Evolutionary conservation across 306 rosid species (phyloP).

Genomic region (Purshia tridentata): DNA sequence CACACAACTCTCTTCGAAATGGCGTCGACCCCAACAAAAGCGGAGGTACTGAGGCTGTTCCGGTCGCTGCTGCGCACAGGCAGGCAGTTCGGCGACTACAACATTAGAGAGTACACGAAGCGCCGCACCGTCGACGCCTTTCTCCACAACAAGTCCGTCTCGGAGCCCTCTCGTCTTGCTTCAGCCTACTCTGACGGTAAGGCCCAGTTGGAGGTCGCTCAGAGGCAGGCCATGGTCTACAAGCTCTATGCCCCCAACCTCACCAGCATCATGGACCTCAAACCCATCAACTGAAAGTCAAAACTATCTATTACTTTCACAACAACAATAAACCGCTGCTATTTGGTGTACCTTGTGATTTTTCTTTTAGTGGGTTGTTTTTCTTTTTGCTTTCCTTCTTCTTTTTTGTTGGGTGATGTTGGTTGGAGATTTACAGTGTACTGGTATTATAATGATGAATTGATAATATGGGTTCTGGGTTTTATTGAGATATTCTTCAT

Average conservation of each 20-base stretch:
- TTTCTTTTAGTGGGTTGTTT: too few relatives aligned
- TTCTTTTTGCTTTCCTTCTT: not conserved
- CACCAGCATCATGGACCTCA: conserved; percentile 68
- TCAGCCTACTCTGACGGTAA: conserved; percentile 47
- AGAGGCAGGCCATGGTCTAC: conserved; percentile 59
- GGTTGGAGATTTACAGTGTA: not conserved
- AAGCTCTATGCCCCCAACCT: conserved; percentile 61
- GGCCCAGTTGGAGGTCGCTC: conserved; percentile 55
- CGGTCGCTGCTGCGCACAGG: conserved; percentile 64
- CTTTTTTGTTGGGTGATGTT: not conserved
- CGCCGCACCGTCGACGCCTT: conserved; percentile 67
- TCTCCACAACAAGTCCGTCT: conserved; percentile 49
- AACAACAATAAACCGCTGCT: too few relatives aligned
- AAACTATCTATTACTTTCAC: too few relatives aligned
- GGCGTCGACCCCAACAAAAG: conserved; percentile 38
- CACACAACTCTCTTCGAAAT: not conserved
- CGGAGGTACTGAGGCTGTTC: conserved; percentile 45
- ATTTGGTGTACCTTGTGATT: too few relatives aligned
- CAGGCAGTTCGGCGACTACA: conserved; percentile 65
- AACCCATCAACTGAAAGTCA: not conserved
- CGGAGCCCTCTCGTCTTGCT: conserved; percentile 40
- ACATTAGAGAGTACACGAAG: conserved; percentile 71
- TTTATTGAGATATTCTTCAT: not conserved
- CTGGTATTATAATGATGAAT: not conserved
- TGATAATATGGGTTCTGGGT: too few relatives aligned